phyloP scores from a whole-genome alignment of 306 rosid genomes.

The Elaeagnus macrophylla region DNA sequence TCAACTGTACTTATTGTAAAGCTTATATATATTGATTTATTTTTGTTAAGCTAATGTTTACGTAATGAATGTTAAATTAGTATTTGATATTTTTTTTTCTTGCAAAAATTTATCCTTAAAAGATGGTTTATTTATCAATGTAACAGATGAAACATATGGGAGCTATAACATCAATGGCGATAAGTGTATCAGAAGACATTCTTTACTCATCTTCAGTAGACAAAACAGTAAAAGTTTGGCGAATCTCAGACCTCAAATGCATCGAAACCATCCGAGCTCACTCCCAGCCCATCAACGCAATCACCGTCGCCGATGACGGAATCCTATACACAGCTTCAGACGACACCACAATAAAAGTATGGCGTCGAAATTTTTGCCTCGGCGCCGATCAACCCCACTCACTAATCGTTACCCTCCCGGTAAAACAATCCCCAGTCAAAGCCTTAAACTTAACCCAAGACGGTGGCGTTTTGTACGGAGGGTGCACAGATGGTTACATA shows the following conservation, averaged over 20 bases:
- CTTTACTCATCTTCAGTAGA: constrained; percentile 77
- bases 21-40: no score
- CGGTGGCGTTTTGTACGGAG: constrained; percentile 55
- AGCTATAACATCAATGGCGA: constrained; percentile 70
- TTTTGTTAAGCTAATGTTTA: no score
- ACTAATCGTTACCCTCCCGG: constrained; percentile 60
- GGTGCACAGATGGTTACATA: constrained; percentile 85
- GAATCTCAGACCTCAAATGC: constrained; percentile 79
- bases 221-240: constrained; percentile 77
- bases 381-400: constrained; percentile 63
- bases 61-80: no score
- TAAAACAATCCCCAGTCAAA: constrained; percentile 70
- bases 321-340: constrained; percentile 80
- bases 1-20: no score
- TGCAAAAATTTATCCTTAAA: no score
- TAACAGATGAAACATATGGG: constrained; percentile 71
- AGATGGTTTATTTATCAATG: no score
- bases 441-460: constrained; percentile 44
- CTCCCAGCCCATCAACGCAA: constrained; percentile 49
- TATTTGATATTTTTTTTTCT: no score
- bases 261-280: constrained; percentile 83
- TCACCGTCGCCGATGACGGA: constrained; percentile 55
- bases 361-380: constrained; percentile 68
- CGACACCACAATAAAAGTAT: constrained; percentile 68
- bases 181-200: constrained; percentile 57